Evolutionary conservation across 2,329 filamentous ascomycete genomes (phyloP), one percentile per base, ranked within the genome.

Genomic region (Monilinia fructigena): DNA sequence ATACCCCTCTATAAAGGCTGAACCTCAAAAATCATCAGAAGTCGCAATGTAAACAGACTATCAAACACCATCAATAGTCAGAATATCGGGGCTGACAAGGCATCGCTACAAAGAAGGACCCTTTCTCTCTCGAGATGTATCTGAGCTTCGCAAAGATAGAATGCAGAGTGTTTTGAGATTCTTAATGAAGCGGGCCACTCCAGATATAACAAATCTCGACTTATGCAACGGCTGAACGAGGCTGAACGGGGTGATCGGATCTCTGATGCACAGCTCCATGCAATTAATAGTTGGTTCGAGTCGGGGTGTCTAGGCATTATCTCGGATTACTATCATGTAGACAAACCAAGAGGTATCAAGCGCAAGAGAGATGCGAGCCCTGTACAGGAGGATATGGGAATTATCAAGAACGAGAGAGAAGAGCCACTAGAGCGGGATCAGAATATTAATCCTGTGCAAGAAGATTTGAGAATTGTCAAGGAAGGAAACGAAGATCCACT

Each of bases 391-490:
- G 0, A 6, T 14, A 3, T 6, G n/a, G 7, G 4, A 7, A 31
- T 31, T 47, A 6, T 12, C 12, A 11, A 4, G 6, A 12, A 11
- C 7, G 7, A 50, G 31, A 12, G 8, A 10, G 45, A 61, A 26
- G 20, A 58, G 1, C 26, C 55, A 10, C 18, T 20, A 12, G 40
- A 47, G 31, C 42, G 12, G 4, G 11, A 10, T 3, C 20, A 10
- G 3, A 3, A 8, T n/a, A n/a, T n/a, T n/a, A n/a, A n/a, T 28
- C 7, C 18, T 5, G 7, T 12, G 31, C 11, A 1, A 1, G n/a
- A 47, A 16, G 0, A 6, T 14, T 12, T 8, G n/a, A 4, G 2
- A 7, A 31, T n/a, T 47, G 7, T 12, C 12, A 11, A 4, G 7
- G 7, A 7, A 4, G 14, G 38, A n/a, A 14, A 4, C 10, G 45